A percentile compares a stretch with the other conserved stretches of the same genome.
Conservation (phyloP, 148 eudicot genomes). For the Rhododendron ferrugineum region DNA sequence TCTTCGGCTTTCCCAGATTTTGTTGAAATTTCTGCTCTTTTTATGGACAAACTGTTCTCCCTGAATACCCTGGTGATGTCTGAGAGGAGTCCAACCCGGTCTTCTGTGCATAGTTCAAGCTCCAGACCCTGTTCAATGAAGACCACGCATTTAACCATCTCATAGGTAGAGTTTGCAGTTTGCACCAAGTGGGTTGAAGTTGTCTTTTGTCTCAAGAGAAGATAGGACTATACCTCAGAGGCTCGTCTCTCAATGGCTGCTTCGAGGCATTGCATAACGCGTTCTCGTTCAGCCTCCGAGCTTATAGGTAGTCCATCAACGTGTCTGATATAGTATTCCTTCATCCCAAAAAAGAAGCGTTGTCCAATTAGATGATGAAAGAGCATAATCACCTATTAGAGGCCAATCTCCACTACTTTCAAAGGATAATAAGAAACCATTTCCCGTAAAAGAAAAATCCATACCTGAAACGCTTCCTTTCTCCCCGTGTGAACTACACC, state of each 20-base stretch:
- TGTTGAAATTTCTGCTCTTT: slow-evolving; percentile 76
- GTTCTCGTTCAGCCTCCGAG: slow-evolving; percentile 78
- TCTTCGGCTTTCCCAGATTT: slow-evolving; percentile 58
- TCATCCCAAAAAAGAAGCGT: slow-evolving; percentile 4
- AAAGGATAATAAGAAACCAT: not conserved
- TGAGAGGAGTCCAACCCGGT: slow-evolving; percentile 71
- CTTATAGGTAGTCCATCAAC: slow-evolving; percentile 71
- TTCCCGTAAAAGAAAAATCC: not conserved
- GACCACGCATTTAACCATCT: not conserved
- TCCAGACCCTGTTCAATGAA: slow-evolving; percentile 56
- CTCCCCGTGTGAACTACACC: slow-evolving; percentile 53
- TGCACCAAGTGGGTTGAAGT: not conserved
- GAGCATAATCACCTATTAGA: not conserved
- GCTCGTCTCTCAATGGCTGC: slow-evolving; percentile 86
- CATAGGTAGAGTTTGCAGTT: not conserved
- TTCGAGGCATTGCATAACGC: slow-evolving; percentile 81
- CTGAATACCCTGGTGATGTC: slow-evolving; percentile 81
- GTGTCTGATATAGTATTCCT: slow-evolving; percentile 93
- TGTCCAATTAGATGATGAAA: not conserved
- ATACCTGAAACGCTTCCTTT: slow-evolving; percentile 71
- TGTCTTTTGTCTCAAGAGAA: not conserved
- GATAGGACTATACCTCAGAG: slow-evolving; percentile 47
- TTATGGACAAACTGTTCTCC: slow-evolving; percentile 65
- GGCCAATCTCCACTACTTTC: not conserved
- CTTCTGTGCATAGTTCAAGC: slow-evolving; percentile 69